Base-by-base conservation (phyloP, 495 filamentous ascomycete species). In the Tuber indicum region DNA sequence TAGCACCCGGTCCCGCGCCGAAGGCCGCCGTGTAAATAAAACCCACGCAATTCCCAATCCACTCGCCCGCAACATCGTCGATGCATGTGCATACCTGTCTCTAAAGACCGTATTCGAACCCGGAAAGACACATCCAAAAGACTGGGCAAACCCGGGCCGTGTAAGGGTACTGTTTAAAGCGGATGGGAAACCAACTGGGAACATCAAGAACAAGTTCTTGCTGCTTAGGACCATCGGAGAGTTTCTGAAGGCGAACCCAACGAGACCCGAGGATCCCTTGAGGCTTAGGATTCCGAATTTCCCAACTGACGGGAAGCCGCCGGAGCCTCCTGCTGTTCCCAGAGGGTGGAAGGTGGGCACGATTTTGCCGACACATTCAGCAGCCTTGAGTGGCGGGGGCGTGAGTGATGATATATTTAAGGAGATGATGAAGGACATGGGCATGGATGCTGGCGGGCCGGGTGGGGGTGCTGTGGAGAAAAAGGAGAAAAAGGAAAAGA, bases 351-450 rank as follows among this genome's bases (percentile, higher is more conserved):
- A 97, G 86, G 91, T 99, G 82, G 90, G 90, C 45, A 88, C 86
- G 36, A 88, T 98, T 74, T 79, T 99, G 75, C 96, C 96, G 43
- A 89, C 95, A 78, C 94, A 97, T 80, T 92, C 90, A 39, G 90
- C 95, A 0, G 96, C 94, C 19, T 87, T 98, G 85, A 96, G 91
- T 72, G 96, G 96, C 3, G 95, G 96, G 39, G 96, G 96, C 39
- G 94, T 99, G 12, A 96, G 92, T 77, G 96, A 99, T 83, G 97
- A 99, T 81, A 92, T 97, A 42, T 90, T 99, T 79, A 94, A 96
- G 87, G 94, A 99, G 77, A 97, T 98, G 87, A 97, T 99, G 95
- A 90, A 89, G 69, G 94, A 96, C 86, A 96, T 98, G 94, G 90
- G 91, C 21, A 87, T 87, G 81, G 85, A 84, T 4, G 85, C 86